These are phyloP conservation scores for Musa troglodytarum DNA, from an alignment of 176 grass and related monocot genomes.

Conservation along the genomic window DNA sequence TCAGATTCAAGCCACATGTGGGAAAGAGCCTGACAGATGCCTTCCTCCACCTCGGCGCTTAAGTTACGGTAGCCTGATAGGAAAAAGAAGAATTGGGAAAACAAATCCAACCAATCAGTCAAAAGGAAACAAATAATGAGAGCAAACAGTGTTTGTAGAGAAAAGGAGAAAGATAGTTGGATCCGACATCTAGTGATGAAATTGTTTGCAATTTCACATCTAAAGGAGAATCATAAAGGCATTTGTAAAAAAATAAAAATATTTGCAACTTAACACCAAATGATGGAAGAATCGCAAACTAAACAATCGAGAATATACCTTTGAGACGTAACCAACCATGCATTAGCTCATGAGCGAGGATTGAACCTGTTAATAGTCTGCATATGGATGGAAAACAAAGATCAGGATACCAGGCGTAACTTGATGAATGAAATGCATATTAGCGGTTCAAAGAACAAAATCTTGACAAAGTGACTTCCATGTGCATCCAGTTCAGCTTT, in stretches of 20 bases:
- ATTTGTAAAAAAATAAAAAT: not conserved
- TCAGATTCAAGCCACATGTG: constrained; percentile 93
- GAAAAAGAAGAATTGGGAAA: not conserved
- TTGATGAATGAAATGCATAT: not conserved
- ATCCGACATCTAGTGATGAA: no score
- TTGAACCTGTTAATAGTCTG: constrained; percentile 93
- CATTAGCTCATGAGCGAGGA: constrained; percentile 98
- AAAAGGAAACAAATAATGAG: not conserved
- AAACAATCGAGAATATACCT: constrained; percentile 29
- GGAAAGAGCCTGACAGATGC: constrained; percentile 95
- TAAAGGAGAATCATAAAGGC: not conserved
- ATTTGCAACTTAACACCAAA: not conserved
- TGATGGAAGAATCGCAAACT: not conserved
- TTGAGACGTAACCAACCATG: constrained; percentile 95
- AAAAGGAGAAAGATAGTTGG: no score
- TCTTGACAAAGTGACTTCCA: not conserved
- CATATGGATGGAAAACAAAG: constrained; percentile 16
- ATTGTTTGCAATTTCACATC: no score
- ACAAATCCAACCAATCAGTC: constrained; percentile 8
- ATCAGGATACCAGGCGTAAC: not conserved
- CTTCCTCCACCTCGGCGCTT: constrained; percentile 70
- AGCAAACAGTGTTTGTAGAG: no score
- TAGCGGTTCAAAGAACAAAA: not conserved
- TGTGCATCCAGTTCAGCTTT: not conserved
- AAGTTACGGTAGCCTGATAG: constrained; percentile 62